Conservation (phyloP, 208 protist species). For the Acanthamoeba triangularis region DNA sequence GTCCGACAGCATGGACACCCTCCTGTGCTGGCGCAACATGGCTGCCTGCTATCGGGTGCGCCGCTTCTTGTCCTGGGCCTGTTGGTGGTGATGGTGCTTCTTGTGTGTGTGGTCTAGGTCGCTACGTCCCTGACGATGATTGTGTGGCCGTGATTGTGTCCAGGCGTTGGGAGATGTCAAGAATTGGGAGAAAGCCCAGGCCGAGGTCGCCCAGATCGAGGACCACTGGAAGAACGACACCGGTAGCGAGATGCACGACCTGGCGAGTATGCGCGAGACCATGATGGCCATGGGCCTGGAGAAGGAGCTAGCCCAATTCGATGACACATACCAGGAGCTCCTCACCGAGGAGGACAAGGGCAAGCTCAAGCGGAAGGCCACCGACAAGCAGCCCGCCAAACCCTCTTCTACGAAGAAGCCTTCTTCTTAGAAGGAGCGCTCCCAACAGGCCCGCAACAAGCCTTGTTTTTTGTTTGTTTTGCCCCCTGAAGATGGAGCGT, state of each 20-base stretch:
- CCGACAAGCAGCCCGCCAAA: neutral
- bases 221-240: neutral
- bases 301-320: conserved; percentile 44
- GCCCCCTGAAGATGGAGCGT: too few relatives aligned
- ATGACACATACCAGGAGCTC: neutral
- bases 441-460: neutral
- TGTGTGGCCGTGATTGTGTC: too few relatives aligned
- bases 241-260: neutral
- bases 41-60: neutral
- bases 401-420: too few relatives aligned
- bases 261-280: neutral
- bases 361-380: neutral
- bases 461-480: neutral
- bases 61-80: neutral
- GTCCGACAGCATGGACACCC: neutral
- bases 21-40: neutral
- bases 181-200: neutral
- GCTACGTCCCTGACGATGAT: neutral
- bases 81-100: too few relatives aligned
- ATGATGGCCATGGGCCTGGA: conserved; percentile 34
- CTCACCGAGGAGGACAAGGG: neutral
- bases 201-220: neutral
- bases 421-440: too few relatives aligned
- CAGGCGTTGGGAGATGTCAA: neutral
- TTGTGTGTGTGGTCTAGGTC: too few relatives aligned